These are phyloP conservation scores for Rhododendron ferrugineum DNA, from an alignment of 148 eudicot species.

Conservation along the genomic window DNA sequence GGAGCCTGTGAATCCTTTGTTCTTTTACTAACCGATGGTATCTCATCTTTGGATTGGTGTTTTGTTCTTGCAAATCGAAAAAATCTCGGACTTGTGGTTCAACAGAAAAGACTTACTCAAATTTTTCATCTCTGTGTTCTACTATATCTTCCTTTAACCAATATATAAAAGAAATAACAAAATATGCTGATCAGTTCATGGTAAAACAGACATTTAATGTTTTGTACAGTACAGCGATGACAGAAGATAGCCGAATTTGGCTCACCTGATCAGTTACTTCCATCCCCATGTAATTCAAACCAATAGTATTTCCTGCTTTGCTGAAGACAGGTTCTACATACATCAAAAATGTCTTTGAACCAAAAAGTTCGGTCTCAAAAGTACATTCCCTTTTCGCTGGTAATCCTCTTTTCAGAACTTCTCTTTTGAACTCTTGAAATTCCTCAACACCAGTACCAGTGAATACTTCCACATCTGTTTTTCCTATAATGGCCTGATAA, in stretches of 20 bases:
- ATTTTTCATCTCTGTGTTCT: neutral
- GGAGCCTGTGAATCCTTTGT: neutral
- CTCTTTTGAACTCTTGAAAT: slow-evolving; percentile 78
- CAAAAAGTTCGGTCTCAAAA: slow-evolving; percentile 79
- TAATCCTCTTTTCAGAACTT: slow-evolving; percentile 73
- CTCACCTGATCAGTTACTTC: slow-evolving; percentile 91
- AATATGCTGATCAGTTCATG: neutral
- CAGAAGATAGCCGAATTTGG: slow-evolving; percentile 1
- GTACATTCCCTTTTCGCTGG: slow-evolving; percentile 90
- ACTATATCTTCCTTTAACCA: neutral
- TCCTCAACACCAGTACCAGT: slow-evolving; percentile 83
- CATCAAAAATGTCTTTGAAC: slow-evolving; percentile 76
- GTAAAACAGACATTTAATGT: neutral
- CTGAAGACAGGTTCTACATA: slow-evolving; percentile 89
- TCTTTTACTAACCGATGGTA: neutral
- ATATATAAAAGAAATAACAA: neutral
- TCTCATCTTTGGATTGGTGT: neutral
- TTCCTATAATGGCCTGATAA: slow-evolving; percentile 86
- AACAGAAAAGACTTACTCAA: neutral
- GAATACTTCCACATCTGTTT: slow-evolving; percentile 81
- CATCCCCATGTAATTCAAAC: slow-evolving; percentile 92
- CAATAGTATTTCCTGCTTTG: slow-evolving; percentile 80
- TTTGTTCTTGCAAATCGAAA: neutral
- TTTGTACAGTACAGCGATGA: neutral
- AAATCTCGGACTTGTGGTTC: neutral